phyloP scores from a whole-genome alignment of 2,329 filamentous ascomycete species.

The Dothiorella sarmentorum region DNA sequence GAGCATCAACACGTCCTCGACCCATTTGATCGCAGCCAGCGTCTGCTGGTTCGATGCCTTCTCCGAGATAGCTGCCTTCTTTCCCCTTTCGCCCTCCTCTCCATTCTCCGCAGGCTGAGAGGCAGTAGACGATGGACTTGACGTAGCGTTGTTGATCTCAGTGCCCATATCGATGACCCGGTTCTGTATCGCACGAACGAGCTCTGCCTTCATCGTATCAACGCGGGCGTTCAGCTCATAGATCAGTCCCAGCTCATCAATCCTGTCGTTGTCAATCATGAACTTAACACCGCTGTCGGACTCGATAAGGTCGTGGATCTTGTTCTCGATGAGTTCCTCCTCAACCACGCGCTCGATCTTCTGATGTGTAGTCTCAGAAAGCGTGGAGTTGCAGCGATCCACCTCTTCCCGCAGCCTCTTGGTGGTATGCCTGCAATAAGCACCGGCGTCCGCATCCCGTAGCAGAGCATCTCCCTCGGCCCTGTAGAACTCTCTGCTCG shows the following conservation, averaged over 20 bases:
- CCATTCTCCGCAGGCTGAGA: slow-evolving; percentile 31
- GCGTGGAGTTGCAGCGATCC: slow-evolving; percentile 76
- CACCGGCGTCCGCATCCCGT: slow-evolving; percentile 72
- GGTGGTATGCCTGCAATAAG: slow-evolving; percentile 75
- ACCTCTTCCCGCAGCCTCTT: slow-evolving; percentile 75
- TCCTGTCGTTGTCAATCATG: slow-evolving; percentile 88
- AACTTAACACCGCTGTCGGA: slow-evolving; percentile 82
- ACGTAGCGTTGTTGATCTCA: slow-evolving; percentile 70
- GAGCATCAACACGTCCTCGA: slow-evolving; percentile 79
- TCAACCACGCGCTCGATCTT: slow-evolving; percentile 79
- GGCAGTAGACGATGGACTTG: slow-evolving; percentile 27
- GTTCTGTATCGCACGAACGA: slow-evolving; percentile 68
- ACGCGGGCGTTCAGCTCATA: slow-evolving; percentile 77
- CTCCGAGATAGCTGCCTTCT: slow-evolving; percentile 44
- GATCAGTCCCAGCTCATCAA: slow-evolving; percentile 74
- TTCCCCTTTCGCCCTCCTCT: slow-evolving; percentile 52
- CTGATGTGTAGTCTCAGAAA: slow-evolving; percentile 67
- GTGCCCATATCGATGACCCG: slow-evolving; percentile 76
- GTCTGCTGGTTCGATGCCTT: slow-evolving; percentile 71
- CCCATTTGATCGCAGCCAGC: slow-evolving; percentile 86
- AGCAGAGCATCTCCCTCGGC: slow-evolving; percentile 72
- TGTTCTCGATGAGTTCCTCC: slow-evolving; percentile 70
- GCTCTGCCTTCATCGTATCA: slow-evolving; percentile 66
- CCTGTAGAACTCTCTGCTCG: slow-evolving; percentile 71
- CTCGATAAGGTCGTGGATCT: slow-evolving; percentile 76